phyloP scores from a whole-genome alignment of 2,329 filamentous ascomycete genomes.

The Aspergillus amoenus region DNA sequence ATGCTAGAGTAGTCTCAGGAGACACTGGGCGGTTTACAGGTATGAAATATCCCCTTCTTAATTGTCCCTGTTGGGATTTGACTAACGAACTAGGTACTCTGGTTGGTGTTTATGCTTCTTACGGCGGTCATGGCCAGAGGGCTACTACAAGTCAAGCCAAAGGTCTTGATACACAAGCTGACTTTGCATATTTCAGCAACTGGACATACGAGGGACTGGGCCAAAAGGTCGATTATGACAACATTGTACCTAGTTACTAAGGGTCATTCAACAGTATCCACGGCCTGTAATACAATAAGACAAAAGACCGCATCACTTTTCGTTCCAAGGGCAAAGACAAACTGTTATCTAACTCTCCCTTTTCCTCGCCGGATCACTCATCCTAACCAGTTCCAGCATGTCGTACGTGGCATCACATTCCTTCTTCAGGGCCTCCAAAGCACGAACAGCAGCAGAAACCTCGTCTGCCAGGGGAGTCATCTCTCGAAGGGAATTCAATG shows the following conservation, averaged over 20 bases:
- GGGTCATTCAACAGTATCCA: not conserved
- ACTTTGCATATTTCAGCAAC: conserved; percentile 7
- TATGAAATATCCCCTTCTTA: not conserved
- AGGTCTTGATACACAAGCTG: not conserved
- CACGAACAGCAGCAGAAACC: not conserved
- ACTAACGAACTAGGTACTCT: not conserved
- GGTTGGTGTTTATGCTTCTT: conserved; percentile 4
- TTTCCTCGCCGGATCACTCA: not conserved
- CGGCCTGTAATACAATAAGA: not conserved
- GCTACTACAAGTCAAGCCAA: too few relatives aligned
- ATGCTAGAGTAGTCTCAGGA: conserved; percentile 3
- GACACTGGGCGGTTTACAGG: conserved; percentile 12
- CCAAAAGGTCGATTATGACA: conserved; percentile 6
- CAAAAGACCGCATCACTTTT: not conserved
- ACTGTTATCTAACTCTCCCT: not conserved
- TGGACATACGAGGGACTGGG: conserved; percentile 10
- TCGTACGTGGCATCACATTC: not conserved
- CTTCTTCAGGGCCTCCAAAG: not conserved
- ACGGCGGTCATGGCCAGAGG: not conserved
- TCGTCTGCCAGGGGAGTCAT: not conserved
- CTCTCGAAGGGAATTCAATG: not conserved
- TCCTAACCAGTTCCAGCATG: not conserved
- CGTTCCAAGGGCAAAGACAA: too few relatives aligned
- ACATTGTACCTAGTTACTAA: conserved; percentile 5
- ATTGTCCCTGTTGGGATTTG: not conserved